Percentiles rank a stretch among this genome's conserved stretches.
Conservation (phyloP, 371 early-diverging fungal species). For the Chytridiales sp. region DNA sequence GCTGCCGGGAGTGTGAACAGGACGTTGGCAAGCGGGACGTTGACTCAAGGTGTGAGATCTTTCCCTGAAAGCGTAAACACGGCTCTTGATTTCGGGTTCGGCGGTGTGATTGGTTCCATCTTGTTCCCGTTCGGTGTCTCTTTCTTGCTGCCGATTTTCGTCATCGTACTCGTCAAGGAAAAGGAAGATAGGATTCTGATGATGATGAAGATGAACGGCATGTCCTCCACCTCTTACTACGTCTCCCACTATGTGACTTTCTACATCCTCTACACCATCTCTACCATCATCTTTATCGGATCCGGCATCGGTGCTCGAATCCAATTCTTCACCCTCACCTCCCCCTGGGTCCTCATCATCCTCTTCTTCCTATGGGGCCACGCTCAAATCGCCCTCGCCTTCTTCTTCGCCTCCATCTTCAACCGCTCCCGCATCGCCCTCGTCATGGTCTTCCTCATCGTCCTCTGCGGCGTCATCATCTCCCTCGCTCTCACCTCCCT, state of each 20-base stretch:
- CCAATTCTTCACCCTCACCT: conserved; percentile 62
- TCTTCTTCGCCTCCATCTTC: conserved; percentile 65
- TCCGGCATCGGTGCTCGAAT: conserved; percentile 54
- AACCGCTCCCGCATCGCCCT: conserved; percentile 56
- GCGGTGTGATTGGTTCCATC: conserved; percentile 57
- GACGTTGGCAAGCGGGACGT: conserved; percentile 26
- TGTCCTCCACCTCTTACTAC: conserved; percentile 62
- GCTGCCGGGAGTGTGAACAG: conserved; percentile 8
- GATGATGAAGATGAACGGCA: conserved; percentile 77
- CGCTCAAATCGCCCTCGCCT: conserved; percentile 61
- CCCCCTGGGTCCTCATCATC: conserved; percentile 52
- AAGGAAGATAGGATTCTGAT: conserved; percentile 63
- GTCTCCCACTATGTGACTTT: conserved; percentile 64
- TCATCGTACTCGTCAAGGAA: conserved; percentile 65
- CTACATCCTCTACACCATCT: conserved; percentile 58
- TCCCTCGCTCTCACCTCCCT: conserved; percentile 49
- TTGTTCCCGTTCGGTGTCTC: conserved; percentile 74
- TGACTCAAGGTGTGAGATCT: conserved; percentile 62
- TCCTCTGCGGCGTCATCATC: conserved; percentile 61
- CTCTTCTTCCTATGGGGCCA: conserved; percentile 62
- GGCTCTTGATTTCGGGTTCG: conserved; percentile 49
- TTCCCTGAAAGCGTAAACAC: conserved; percentile 54
- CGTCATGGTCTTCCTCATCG: conserved; percentile 56
- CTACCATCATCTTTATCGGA: conserved; percentile 57
- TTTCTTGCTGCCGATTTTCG: conserved; percentile 73